Base-by-base conservation (phyloP, 2,329 filamentous ascomycete species). In the Bipolaris zeicola region DNA sequence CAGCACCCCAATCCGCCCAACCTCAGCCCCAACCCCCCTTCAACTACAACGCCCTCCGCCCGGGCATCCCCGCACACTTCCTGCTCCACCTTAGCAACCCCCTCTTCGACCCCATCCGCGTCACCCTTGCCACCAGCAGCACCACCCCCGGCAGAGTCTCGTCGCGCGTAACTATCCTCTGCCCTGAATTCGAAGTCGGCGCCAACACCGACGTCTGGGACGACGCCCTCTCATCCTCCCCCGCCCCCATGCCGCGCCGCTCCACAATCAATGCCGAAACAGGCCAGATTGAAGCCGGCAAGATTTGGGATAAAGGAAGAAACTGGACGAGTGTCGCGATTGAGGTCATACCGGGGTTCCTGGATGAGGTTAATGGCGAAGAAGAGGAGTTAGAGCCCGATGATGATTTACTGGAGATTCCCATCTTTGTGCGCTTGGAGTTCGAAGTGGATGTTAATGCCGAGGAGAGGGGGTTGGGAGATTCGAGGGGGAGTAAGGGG, bases 281-380 rank as follows among this genome's bases (percentile, higher is more conserved):
- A 6, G 66, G 66, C 3, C 67, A 71, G 14, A 86, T 90, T 14
- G 92, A 96, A 75, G 91, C 91, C 0, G 95, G 94, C 50, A 98
- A 98, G 77, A 88, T 98, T n/a, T 99, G 92, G 90, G 93, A 97
- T 62, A 86, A 89, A 51, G 94, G 93, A 0, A 83, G 93, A 34
- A 99, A 98, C 75, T 97, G 93, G 91, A 95, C 95, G 14, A 95
- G 89, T 63, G 91, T 99, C 10, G 90, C 97, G 18, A 82, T 99
- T 24, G 95, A 99, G 74, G 89, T 99, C 13, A 85, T 97, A 0
- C 85, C 93, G 69, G 68, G 82, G 61, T 60, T 77, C 22, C 39
- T 71, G 16, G 60, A 61, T 10, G 53, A 60, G 33, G 18, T 61
- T 10, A 47, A 52, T 0, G 28, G 70, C 64, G 34, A 72, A 13